A percentile compares a stretch with the other conserved stretches of the same genome.
Evolutionary conservation across 2,329 filamentous ascomycete species (phyloP).

Genomic region (Fusarium concolor): DNA sequence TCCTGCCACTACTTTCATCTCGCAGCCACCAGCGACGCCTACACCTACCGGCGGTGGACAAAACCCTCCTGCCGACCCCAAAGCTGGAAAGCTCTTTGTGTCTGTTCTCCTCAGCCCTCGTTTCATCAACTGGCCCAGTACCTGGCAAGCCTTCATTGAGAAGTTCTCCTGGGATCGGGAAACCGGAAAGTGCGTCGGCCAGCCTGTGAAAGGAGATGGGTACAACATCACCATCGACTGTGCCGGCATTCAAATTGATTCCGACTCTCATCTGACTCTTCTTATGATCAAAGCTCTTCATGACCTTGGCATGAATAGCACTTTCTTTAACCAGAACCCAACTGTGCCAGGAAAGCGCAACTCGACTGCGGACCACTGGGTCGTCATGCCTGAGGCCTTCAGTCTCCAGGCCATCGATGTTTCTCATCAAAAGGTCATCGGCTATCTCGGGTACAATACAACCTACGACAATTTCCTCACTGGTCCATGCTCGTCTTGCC

Average conservation of each 20-base stretch:
- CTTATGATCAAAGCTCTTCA: slow-evolving; percentile 54
- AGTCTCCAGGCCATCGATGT: slow-evolving; percentile 51
- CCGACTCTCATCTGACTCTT: slow-evolving; percentile 55
- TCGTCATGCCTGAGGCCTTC: slow-evolving; percentile 55
- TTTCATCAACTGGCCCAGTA: slow-evolving; percentile 55
- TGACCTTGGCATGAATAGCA: slow-evolving; percentile 53
- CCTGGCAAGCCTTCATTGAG: slow-evolving; percentile 55
- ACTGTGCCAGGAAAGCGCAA: slow-evolving; percentile 50
- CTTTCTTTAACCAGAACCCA: slow-evolving; percentile 56
- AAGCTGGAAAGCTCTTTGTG: slow-evolving; percentile 48
- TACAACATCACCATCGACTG: slow-evolving; percentile 54
- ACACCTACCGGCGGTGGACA: slow-evolving; percentile 45
- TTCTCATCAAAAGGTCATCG: slow-evolving; percentile 49
- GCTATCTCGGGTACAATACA: slow-evolving; percentile 53
- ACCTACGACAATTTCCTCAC: slow-evolving; percentile 54
- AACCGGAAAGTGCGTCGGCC: slow-evolving; percentile 51
- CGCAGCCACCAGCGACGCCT: slow-evolving; percentile 43
- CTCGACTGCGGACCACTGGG: slow-evolving; percentile 50
- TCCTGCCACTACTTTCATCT: slow-evolving; percentile 52
- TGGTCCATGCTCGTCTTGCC: slow-evolving; percentile 53
- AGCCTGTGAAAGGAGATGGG: slow-evolving; percentile 50
- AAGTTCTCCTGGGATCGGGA: slow-evolving; percentile 56
- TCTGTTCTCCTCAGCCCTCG: slow-evolving; percentile 52
- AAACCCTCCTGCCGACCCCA: slow-evolving; percentile 47
- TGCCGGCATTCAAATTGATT: slow-evolving; percentile 53